Evolutionary conservation across 257 asterid species (phyloP).

Genomic region (Cynanchum wilfordii): DNA sequence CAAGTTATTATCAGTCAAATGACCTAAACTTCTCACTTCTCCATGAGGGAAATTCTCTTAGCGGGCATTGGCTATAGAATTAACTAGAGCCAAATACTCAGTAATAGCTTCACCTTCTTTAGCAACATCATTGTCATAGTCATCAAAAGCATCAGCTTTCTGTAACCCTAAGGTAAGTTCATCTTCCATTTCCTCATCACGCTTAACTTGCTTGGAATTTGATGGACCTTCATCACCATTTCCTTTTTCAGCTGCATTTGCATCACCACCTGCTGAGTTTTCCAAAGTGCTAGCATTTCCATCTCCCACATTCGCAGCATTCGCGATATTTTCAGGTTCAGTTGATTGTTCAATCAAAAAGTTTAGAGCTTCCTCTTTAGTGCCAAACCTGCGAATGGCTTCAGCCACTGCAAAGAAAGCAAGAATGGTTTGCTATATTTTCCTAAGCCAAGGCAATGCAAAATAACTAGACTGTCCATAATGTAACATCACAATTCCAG

Average conservation of each 20-base stretch:
- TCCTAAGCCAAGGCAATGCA: no score
- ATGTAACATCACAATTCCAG: no score
- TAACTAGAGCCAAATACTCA: conserved; percentile 62
- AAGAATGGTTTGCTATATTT: not conserved
- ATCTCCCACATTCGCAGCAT: conserved; percentile 18
- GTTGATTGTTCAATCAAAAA: conserved; percentile 37
- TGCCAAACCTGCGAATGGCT: conserved; percentile 47
- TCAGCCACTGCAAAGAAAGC: conserved; percentile 39
- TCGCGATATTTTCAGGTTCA: not conserved
- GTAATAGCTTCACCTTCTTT: conserved; percentile 88
- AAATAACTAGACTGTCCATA: no score
- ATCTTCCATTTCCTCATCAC: conserved; percentile 81
- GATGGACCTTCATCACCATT: conserved; percentile 27
- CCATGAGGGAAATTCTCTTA: not conserved
- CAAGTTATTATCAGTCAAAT: not conserved
- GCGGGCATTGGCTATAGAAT: conserved; percentile 18
- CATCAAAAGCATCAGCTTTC: conserved; percentile 64
- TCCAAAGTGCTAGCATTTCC: conserved; percentile 11
- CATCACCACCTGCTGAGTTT: conserved; percentile 17
- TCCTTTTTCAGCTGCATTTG: conserved; percentile 16
- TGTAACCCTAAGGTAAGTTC: conserved; percentile 63
- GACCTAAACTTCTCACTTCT: not conserved
- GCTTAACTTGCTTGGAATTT: conserved; percentile 10
- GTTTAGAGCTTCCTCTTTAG: conserved; percentile 45
- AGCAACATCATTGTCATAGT: conserved; percentile 69